Base-by-base conservation (phyloP, 306 rosid genomes). In the Chamaecrista fasciculata region DNA sequence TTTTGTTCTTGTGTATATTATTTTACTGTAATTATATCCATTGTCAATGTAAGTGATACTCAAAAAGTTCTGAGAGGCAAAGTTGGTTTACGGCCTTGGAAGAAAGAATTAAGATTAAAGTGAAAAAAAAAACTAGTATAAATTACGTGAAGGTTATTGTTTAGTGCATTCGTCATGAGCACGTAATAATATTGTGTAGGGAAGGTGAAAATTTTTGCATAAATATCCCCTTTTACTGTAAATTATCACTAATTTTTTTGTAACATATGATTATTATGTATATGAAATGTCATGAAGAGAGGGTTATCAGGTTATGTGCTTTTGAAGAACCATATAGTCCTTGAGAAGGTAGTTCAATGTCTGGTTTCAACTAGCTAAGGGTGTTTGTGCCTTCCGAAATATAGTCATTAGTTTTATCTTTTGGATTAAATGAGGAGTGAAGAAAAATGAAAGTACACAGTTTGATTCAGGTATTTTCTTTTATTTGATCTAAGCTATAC, bases 1-100 rank as follows among this genome's bases (percentile, higher is more conserved):
- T 70, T 12, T 48, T 61, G n/a, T 75, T 37, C 33, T 15, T 78
- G 51, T 78, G 19, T 68, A 73, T 64, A 11, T 48, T 62, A n/a
- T 72, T 20, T 64, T 56, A 24, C 58, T 40, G 48, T 16, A 77
- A 20, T 59, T 69, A 50, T 70, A 31, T 70, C 59, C 58, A 64
- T 66, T 69, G 57, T 75, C 44, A 15, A 51, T 78, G 74, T 82
- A 78, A 74, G 56, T 70, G 71, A 50, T 39, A 60, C 72, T 68
- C 60, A 12, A 37, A 60, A 50, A 10, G 49, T 69, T 77, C 48
- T 74, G 42, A 11, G 70, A 62, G 31, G 18, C 46, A 75, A 53
- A 40, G 5, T 11, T n/a, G 18, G 2, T 6, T 1, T 4, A 0
- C 14, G 51, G 28, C 52, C 23, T 23, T 6, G 6, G 59, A 2